These are phyloP conservation scores for Umbelopsis sp. DNA, from an alignment of 192 early-diverging fungal genomes.

Conservation along the genomic window DNA sequence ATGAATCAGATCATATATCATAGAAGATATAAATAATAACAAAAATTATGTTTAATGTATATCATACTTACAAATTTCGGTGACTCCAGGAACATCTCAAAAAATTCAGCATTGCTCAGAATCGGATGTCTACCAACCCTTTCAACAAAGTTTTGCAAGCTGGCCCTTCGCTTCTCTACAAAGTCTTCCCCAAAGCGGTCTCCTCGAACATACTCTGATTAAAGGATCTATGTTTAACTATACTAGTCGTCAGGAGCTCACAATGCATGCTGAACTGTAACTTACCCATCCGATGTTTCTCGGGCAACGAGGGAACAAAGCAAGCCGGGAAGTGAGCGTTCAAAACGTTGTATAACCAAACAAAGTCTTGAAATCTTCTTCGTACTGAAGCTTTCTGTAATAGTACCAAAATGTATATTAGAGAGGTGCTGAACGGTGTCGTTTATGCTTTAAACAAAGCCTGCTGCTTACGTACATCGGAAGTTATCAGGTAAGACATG, in stretches of 20 bases:
- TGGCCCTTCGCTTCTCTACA: constrained; percentile 76
- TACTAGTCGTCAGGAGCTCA: neutral
- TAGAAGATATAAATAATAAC: too few species aligned
- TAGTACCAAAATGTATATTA: constrained; percentile 50
- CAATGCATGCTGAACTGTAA: neutral
- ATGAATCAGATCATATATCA: neutral
- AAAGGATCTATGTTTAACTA: neutral
- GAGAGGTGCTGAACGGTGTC: too few species aligned
- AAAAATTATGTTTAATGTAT: too few species aligned
- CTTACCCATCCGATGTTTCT: constrained; percentile 86
- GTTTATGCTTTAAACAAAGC: neutral
- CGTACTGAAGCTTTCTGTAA: constrained; percentile 64
- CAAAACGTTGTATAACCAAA: constrained; percentile 81
- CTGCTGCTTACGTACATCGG: constrained; percentile 52
- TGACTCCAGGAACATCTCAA: constrained; percentile 84
- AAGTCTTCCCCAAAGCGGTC: constrained; percentile 93
- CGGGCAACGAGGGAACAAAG: constrained; percentile 89
- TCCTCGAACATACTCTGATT: constrained; percentile 88
- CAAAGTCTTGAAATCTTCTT: constrained; percentile 95
- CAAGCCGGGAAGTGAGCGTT: constrained; percentile 74
- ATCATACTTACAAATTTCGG: constrained; percentile 63
- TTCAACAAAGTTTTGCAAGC: constrained; percentile 82
- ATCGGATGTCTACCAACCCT: constrained; percentile 84
- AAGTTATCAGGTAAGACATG: constrained; percentile 84
- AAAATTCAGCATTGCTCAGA: constrained; percentile 66